Percentiles rank a stretch among this genome's conserved stretches.
phyloP scores from a whole-genome alignment of 108 stramenopile species.

The Thalassiosira profunda region DNA sequence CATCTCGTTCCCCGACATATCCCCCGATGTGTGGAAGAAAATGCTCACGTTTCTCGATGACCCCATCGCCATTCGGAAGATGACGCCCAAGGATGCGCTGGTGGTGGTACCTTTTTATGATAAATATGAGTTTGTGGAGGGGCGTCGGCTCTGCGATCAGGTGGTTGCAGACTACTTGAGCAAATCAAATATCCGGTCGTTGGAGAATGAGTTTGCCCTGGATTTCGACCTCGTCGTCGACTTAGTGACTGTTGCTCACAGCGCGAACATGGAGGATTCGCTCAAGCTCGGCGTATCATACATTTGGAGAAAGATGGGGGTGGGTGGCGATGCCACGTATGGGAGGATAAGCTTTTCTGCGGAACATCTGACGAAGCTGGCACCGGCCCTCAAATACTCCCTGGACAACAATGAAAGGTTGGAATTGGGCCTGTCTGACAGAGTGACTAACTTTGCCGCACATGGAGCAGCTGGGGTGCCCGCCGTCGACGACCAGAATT shows the following conservation, averaged over 20 bases:
- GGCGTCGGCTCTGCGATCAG: neutral
- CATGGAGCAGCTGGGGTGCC: no score
- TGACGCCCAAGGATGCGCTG: neutral
- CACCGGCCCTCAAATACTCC: neutral
- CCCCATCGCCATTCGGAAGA: neutral
- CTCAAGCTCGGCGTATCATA: neutral
- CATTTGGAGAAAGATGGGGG: neutral
- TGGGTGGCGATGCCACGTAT: neutral
- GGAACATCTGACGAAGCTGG: neutral
- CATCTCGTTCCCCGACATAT: constrained; percentile 1
- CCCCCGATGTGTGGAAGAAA: neutral
- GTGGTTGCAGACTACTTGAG: neutral
- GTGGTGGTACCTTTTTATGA: neutral
- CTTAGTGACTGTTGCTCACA: neutral
- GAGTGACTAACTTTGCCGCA: no score
- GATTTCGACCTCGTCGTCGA: neutral
- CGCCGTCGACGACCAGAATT: neutral
- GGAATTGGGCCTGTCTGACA: neutral
- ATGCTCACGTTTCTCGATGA: neutral
- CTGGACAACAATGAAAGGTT: neutral
- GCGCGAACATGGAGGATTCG: neutral
- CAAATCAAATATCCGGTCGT: neutral
- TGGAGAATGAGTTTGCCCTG: neutral
- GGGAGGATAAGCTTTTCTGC: neutral
- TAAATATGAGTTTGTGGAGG: constrained; percentile 1